phyloP scores from a whole-genome alignment of 148 eudicot species.

The Arctostaphylos glauca region DNA sequence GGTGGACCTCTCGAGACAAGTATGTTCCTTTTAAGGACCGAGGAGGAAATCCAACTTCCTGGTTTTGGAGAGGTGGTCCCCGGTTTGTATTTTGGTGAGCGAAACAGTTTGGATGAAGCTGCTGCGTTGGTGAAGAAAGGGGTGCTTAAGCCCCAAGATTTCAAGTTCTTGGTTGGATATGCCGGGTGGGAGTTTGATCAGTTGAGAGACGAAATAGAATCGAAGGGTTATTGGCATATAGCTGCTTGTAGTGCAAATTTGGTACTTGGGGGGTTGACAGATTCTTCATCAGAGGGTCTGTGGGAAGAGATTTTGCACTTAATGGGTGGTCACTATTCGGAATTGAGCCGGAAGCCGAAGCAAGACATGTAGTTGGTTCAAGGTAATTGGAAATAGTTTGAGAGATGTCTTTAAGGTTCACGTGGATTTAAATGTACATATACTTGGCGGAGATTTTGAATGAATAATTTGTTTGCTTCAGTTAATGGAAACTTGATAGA shows the following conservation, averaged over 20 bases:
- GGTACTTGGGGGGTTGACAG: conserved; percentile 39
- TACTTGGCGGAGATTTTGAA: background rate
- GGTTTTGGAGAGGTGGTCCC: conserved; percentile 82
- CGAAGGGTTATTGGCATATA: conserved; percentile 69
- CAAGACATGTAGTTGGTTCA: conserved; percentile 52
- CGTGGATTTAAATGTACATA: conserved; percentile 24
- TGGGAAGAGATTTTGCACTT: conserved; percentile 93
- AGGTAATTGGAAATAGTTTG: background rate
- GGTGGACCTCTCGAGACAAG: conserved; percentile 95
- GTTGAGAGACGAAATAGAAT: conserved; percentile 69
- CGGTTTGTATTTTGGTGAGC: conserved; percentile 72
- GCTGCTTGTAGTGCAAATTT: conserved; percentile 86
- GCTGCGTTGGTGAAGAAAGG: conserved; percentile 73
- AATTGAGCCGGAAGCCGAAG: conserved; percentile 91
- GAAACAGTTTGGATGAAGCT: conserved; percentile 80
- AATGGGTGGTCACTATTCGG: conserved; percentile 95
- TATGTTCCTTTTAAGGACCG: conserved; percentile 62
- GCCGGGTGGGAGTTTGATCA: conserved; percentile 98
- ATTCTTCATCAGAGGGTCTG: conserved; percentile 55
- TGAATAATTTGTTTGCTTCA: background rate
- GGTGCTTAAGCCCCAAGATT: conserved; percentile 73
- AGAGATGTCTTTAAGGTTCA: background rate
- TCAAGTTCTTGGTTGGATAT: conserved; percentile 87
- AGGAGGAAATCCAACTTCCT: conserved; percentile 38
- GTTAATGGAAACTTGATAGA: background rate